These are phyloP conservation scores for Exophiala sideris DNA, from an alignment of 2,329 filamentous ascomycete genomes.

Conservation along the genomic window DNA sequence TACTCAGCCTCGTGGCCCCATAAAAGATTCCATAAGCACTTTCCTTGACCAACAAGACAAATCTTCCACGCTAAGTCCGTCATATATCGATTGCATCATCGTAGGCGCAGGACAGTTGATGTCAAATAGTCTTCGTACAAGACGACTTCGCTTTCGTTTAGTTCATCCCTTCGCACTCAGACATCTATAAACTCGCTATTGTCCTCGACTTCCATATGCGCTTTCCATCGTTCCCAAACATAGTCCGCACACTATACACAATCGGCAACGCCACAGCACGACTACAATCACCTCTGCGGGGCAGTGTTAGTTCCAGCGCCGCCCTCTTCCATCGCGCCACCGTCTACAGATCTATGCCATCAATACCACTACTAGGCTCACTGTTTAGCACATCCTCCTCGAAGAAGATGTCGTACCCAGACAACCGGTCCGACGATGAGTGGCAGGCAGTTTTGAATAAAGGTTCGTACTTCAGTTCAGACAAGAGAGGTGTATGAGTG, in stretches of 20 bases:
- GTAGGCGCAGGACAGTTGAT: too few relatives aligned
- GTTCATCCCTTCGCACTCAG: too few relatives aligned
- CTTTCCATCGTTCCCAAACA: constrained; percentile 45
- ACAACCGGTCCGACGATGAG: constrained; percentile 75
- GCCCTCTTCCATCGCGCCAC: constrained; percentile 34
- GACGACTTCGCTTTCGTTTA: too few relatives aligned
- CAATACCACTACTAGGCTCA: constrained; percentile 72
- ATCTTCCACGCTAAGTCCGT: too few relatives aligned
- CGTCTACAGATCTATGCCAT: constrained; percentile 64
- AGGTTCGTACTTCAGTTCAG: constrained; percentile 49
- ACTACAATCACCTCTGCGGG: constrained; percentile 16
- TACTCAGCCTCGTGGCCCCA: too few relatives aligned
- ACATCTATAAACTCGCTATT: background rate
- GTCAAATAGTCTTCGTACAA: too few relatives aligned
- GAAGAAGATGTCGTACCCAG: constrained; percentile 61
- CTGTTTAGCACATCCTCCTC: constrained; percentile 66
- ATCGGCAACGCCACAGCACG: constrained; percentile 43
- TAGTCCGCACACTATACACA: constrained; percentile 49
- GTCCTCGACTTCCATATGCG: constrained; percentile 39
- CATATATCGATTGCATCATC: too few relatives aligned
- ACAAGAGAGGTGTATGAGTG: background rate
- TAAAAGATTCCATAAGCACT: too few relatives aligned
- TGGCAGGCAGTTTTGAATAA: constrained; percentile 82
- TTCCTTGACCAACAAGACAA: too few relatives aligned
- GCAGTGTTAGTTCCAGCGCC: constrained; percentile 12